Evolutionary conservation across 305 asterid species (phyloP).

Genomic region (Fraxinus floribunda): DNA sequence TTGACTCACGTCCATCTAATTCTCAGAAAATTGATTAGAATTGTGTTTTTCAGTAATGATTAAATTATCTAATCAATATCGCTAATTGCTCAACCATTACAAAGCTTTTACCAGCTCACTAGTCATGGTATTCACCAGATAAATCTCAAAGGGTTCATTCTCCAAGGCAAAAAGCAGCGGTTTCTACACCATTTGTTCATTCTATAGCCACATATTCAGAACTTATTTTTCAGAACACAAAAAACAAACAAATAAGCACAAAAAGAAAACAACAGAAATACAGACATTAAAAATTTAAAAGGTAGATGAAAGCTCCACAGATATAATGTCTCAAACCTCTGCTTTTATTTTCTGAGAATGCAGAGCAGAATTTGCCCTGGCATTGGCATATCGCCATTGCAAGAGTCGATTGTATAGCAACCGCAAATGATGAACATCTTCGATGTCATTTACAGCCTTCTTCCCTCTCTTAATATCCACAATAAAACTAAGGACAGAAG

Average conservation of each 20-base stretch:
- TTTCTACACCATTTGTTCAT: not conserved
- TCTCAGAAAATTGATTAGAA: not conserved
- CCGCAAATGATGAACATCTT: constrained; percentile 81
- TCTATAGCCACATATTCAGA: not conserved
- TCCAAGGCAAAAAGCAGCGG: not conserved
- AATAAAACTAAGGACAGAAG: constrained; percentile 77
- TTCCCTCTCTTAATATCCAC: constrained; percentile 77
- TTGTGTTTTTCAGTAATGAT: not conserved
- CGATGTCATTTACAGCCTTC: constrained; percentile 65
- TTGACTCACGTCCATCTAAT: not conserved
- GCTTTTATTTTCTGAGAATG: constrained; percentile 54
- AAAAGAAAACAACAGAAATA: not conserved
- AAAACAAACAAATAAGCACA: not conserved
- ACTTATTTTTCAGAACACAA: not conserved
- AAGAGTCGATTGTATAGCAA: constrained; percentile 73
- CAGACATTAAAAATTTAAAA: constrained; percentile 8
- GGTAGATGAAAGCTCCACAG: constrained; percentile 14
- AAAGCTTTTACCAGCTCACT: not conserved
- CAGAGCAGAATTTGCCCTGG: constrained; percentile 42
- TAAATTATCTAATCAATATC: not conserved
- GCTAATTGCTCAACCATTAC: not conserved
- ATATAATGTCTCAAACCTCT: constrained; percentile 51
- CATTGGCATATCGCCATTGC: constrained; percentile 87
- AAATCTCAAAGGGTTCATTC: not conserved
- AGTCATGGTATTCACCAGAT: not conserved